phyloP scores from a whole-genome alignment of 768 basidiomycete genomes.

The Podaxis pistillaris region DNA sequence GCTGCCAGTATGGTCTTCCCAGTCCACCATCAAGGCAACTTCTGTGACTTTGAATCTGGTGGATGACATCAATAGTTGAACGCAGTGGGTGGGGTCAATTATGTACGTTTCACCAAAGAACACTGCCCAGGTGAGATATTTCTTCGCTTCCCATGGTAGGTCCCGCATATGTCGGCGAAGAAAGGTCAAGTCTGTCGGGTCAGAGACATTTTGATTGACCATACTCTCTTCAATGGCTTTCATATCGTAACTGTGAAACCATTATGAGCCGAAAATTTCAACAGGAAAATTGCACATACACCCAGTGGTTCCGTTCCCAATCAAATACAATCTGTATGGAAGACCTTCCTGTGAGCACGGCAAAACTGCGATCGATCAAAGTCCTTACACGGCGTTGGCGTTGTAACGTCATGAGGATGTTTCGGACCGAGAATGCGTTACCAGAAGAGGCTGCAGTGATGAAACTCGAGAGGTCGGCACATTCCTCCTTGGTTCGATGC shows the following conservation, averaged over 20 bases:
- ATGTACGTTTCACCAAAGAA: constrained; percentile 71
- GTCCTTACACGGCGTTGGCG: constrained; percentile 57
- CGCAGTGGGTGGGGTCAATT: not conserved
- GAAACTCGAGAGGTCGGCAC: constrained; percentile 50
- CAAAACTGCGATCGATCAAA: not conserved
- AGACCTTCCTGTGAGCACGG: not conserved
- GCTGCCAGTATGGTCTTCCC: constrained; percentile 58
- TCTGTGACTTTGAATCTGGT: constrained; percentile 71
- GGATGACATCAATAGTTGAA: not conserved
- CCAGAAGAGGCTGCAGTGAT: constrained; percentile 59
- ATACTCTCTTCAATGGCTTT: constrained; percentile 53
- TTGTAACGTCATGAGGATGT: constrained; percentile 60
- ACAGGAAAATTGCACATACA: constrained; percentile 36
- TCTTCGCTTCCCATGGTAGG: constrained; percentile 61
- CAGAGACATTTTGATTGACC: constrained; percentile 48
- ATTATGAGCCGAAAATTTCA: not conserved
- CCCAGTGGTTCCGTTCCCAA: constrained; percentile 66
- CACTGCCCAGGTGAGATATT: constrained; percentile 69
- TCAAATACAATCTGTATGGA: constrained; percentile 56
- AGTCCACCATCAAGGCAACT: constrained; percentile 71
- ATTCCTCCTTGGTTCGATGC: constrained; percentile 56
- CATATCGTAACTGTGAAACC: constrained; percentile 49
- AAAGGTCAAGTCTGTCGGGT: constrained; percentile 64
- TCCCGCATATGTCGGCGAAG: constrained; percentile 57
- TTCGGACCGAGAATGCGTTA: constrained; percentile 70